Base-by-base conservation (phyloP, 2,329 filamentous ascomycete species). In the Stromatinia cepivora region DNA sequence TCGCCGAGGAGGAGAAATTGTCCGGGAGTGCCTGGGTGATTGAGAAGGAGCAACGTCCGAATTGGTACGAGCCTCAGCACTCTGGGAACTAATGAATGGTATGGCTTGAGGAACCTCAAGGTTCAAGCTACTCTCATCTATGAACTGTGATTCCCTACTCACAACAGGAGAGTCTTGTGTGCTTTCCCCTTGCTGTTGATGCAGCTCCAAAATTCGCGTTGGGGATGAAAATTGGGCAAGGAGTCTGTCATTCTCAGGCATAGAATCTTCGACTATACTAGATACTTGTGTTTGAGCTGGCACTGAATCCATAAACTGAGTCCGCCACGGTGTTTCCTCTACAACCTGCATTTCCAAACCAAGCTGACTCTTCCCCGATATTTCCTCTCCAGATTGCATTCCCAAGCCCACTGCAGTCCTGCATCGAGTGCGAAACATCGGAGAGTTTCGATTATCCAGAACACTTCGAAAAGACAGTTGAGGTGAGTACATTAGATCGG, bases 211-310 rank as follows among this genome's bases (percentile, higher is more conserved):
- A 0, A 86, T 77, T 52, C 83, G 80, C 1, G 83, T 84, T 0
- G 86, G 86, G 0, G 87, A 85, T 25, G 79, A 81, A 34, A 81
- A 80, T 20, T 75, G 75, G 2, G 75, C 61, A 0, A 81, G 71
- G 0, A 73, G 71, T 17, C 77, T 63, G 75, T 78, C 71, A 66
- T 80, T 79, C 10, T 79, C 76, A 0, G 81, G 83, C 72, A 86
- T 83, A 0, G 87, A 89, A 73, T 89, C 87, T 13, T 80, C 81
- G 28, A 89, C 81, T 39, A 84, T 79, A 69, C 84, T 87, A 0
- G 84, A 81, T 2, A 82, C 83, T 20, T 81, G 77, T 57, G 76
- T 75, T 81, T 81, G 84, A 22, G 61, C n/a, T 42, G n/a, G 10
- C 10, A 22, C 25, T 22, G 46, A 39, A 42, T 39, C 6, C 10